These are phyloP conservation scores for Plantago rigida DNA, from an alignment of 305 asterid species.

Conservation along the genomic window DNA sequence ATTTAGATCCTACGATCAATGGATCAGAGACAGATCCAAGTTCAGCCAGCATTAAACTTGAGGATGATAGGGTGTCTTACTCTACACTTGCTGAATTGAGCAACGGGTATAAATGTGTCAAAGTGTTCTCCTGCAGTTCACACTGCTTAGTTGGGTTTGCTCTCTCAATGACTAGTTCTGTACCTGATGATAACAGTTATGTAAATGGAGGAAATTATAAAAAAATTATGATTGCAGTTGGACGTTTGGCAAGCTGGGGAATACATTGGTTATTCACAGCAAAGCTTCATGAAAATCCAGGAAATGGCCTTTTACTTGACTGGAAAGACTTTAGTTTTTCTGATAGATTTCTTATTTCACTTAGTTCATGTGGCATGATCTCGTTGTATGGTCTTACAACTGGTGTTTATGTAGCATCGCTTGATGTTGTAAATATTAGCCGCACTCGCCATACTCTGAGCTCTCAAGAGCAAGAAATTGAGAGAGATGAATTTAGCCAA, in stretches of 20 bases:
- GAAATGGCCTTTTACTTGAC: conserved; percentile 38
- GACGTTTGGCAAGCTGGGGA: conserved; percentile 61
- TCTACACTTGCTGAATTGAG: conserved; percentile 28
- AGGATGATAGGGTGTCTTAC: conserved; percentile 29
- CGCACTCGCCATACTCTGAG: conserved; percentile 34
- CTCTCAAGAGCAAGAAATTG: conserved; percentile 30
- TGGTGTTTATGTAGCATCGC: conserved; percentile 52
- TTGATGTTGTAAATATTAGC: conserved; percentile 40
- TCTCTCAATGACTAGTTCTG: conserved; percentile 28
- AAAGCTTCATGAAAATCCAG: conserved; percentile 49
- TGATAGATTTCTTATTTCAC: conserved; percentile 60
- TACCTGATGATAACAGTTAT: conserved; percentile 26
- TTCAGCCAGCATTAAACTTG: conserved; percentile 23
- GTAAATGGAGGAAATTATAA: conserved; percentile 34
- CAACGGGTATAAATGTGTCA: conserved; percentile 48
- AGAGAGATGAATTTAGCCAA: neutral
- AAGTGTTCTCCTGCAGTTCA: conserved; percentile 67
- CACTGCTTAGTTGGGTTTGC: conserved; percentile 70
- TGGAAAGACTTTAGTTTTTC: conserved; percentile 80
- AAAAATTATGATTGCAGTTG: conserved; percentile 47
- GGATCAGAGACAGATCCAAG: conserved; percentile 26
- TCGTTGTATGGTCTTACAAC: conserved; percentile 49
- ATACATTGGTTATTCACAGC: conserved; percentile 70
- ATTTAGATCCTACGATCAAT: conserved; percentile 26
- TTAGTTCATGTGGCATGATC: conserved; percentile 59